These are phyloP conservation scores for Nakazawaea peltata DNA, from an alignment of 805 yeast species.

Conservation along the genomic window DNA sequence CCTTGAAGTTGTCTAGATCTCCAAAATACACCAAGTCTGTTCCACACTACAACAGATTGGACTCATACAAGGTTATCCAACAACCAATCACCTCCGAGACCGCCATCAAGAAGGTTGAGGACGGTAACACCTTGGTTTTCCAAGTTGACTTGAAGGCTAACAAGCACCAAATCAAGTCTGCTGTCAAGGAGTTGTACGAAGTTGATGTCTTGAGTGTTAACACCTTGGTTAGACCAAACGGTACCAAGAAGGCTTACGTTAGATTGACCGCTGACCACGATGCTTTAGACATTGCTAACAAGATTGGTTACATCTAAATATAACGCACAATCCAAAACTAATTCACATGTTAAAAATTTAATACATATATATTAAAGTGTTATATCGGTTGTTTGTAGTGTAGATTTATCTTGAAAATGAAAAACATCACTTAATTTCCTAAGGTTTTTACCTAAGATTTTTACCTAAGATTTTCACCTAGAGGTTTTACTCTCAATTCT, in stretches of 20 bases:
- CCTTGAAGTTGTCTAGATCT: constrained; percentile 85
- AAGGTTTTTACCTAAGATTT: too few relatives aligned
- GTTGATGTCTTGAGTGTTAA: constrained; percentile 91
- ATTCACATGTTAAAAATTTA: too few relatives aligned
- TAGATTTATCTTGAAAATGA: too few relatives aligned
- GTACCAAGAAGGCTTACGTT: constrained; percentile 99
- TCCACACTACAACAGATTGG: constrained; percentile 96
- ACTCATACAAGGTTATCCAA: constrained; percentile 89
- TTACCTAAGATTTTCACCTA: too few relatives aligned
- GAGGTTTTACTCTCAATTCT: too few relatives aligned
- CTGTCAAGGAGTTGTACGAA: constrained; percentile 96
- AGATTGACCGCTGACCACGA: constrained; percentile 98
- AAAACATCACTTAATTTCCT: too few relatives aligned
- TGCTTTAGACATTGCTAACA: constrained; percentile 99
- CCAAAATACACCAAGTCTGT: constrained; percentile 97
- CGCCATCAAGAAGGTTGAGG: constrained; percentile 99
- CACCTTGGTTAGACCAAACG: constrained; percentile 98
- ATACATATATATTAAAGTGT: too few relatives aligned
- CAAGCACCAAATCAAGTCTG: constrained; percentile 97
- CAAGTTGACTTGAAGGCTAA: constrained; percentile 95
- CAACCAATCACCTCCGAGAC: constrained; percentile 97
- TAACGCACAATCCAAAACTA: too few relatives aligned
- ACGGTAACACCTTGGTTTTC: constrained; percentile 98
- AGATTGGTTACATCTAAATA: constrained; percentile 93
- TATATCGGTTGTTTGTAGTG: too few relatives aligned